A percentile compares a stretch with the other conserved stretches of the same genome.
These are phyloP conservation scores for Skeletonema tropicum DNA, from an alignment of 108 stramenopile genomes.

Conservation along the genomic window DNA sequence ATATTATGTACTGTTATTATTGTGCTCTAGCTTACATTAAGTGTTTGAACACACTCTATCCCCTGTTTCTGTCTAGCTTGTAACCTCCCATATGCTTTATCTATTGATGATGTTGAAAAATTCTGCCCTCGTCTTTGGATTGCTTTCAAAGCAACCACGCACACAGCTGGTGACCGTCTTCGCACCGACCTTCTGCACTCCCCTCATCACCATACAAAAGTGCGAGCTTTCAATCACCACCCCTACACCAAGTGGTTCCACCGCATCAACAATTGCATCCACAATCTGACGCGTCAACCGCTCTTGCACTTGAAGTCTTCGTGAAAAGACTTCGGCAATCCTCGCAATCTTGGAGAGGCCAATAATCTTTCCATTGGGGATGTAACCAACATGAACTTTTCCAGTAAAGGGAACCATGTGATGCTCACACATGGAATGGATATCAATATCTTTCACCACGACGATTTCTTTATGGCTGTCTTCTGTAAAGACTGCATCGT, in stretches of 20 bases:
- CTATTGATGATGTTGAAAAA: constrained; percentile 93
- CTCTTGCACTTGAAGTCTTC: constrained; percentile 98
- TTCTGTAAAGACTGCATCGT: constrained; percentile 92
- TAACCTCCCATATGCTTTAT: not conserved
- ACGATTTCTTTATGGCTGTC: constrained; percentile 95
- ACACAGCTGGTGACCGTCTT: constrained; percentile 92
- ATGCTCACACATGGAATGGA: constrained; percentile 97
- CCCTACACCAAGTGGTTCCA: constrained; percentile 94
- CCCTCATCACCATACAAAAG: constrained; percentile 99
- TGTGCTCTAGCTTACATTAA: not conserved
- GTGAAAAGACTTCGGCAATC: constrained; percentile 92
- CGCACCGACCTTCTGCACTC: constrained; percentile 93
- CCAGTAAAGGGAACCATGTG: constrained; percentile 99
- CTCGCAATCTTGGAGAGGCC: constrained; percentile 95
- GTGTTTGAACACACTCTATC: not conserved
- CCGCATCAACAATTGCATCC: constrained; percentile 91
- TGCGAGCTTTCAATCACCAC: constrained; percentile 97
- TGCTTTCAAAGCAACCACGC: constrained; percentile 88
- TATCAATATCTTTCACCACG: constrained; percentile 96
- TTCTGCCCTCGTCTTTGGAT: constrained; percentile 91
- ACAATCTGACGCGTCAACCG: constrained; percentile 96
- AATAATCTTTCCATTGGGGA: constrained; percentile 94
- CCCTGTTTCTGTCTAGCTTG: not conserved
- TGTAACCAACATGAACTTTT: constrained; percentile 96
- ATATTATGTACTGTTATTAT: not conserved